Evolutionary conservation across 176 grass and related monocot genomes (phyloP).

Genomic region (Poa annua): DNA sequence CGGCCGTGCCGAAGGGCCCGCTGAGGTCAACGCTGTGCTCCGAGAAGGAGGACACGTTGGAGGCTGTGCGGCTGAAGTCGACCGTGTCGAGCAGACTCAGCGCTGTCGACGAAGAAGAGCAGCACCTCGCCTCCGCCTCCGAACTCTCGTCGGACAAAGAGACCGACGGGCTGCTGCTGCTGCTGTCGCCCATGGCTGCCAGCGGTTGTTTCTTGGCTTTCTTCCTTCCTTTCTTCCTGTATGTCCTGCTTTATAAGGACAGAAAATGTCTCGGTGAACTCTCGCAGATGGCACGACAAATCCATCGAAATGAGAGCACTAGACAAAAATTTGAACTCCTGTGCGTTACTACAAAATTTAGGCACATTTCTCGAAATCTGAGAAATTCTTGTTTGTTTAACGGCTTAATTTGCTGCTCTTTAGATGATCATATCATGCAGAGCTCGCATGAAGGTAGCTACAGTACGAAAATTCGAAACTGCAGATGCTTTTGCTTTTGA

Average conservation of each 20-base stretch:
- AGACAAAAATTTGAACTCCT: slow-evolving; percentile 39
- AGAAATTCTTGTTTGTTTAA: slow-evolving; percentile 24
- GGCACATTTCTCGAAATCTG: slow-evolving; percentile 29
- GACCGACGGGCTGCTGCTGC: slow-evolving; percentile 49
- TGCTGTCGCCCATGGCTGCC: slow-evolving; percentile 56
- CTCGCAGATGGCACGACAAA: slow-evolving; percentile 40
- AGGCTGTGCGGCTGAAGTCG: slow-evolving; percentile 79
- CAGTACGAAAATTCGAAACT: not conserved
- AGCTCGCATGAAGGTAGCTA: slow-evolving; percentile 13
- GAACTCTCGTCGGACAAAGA: slow-evolving; percentile 72
- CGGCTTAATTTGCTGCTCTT: slow-evolving; percentile 32
- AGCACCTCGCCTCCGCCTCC: slow-evolving; percentile 53
- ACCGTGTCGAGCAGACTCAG: slow-evolving; percentile 51
- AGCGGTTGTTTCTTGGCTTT: not conserved
- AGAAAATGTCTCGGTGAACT: not conserved
- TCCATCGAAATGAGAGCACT: slow-evolving; percentile 47
- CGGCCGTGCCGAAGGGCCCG: slow-evolving; percentile 55
- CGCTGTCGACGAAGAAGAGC: slow-evolving; percentile 66
- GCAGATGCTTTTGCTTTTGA: slow-evolving; percentile 50
- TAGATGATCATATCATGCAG: slow-evolving; percentile 45
- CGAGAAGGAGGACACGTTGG: slow-evolving; percentile 77
- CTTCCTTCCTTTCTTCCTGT: not conserved
- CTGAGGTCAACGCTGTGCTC: slow-evolving; percentile 68
- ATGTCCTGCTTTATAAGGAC: slow-evolving; percentile 39
- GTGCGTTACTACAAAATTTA: not conserved